Base-by-base conservation (phyloP, 108 stramenopile genomes). In the Fistulifera pelliculosa region DNA sequence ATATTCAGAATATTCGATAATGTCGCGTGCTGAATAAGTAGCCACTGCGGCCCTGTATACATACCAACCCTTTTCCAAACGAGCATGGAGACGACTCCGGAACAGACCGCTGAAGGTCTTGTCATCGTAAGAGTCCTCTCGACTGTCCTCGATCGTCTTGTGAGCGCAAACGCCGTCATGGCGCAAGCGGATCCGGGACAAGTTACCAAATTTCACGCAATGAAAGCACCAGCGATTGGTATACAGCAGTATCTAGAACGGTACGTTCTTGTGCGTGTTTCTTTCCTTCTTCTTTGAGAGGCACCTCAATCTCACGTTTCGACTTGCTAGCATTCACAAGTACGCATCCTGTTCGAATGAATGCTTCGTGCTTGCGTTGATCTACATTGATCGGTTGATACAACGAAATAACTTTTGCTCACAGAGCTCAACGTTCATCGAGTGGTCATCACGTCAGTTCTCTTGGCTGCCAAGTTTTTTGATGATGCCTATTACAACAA, bases 401-500 rank as follows among this genome's bases (percentile, higher is more conserved):
- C 94, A 96, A 65, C 59, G 85, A 23, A 96, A 94, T 60, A 83
- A 92, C 64, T 93, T 96, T 54, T 91, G 1, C 79, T 97, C 15
- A 94, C 96, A 4, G 86, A 90, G 22, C 71, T 98, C 24, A 99
- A 99, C 60, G 96, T 97, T 14, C 98, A 99, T 54, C 89, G 96
- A 11, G 93, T 98, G 1, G 70, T 95, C 23, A 96, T 98, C 55
- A 98, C 96, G 45, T 85, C 93, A 6, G 73, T 96, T 42, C 77
- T 99, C 41, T 66, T 98, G 6, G 96, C 96, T 4, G 96, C 99
- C 17, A 99, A 99, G 68, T 98, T 98, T 59, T 97, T 97, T 54
- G 99, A 99, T 61, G 99, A 99, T 77, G 90, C 93, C 45, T 99
- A 97, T 75, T 97, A 93, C 83, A 97, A 98, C 71, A 99, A 99